phyloP scores from a whole-genome alignment of 306 rosid genomes.

The Cajanus cajan region DNA sequence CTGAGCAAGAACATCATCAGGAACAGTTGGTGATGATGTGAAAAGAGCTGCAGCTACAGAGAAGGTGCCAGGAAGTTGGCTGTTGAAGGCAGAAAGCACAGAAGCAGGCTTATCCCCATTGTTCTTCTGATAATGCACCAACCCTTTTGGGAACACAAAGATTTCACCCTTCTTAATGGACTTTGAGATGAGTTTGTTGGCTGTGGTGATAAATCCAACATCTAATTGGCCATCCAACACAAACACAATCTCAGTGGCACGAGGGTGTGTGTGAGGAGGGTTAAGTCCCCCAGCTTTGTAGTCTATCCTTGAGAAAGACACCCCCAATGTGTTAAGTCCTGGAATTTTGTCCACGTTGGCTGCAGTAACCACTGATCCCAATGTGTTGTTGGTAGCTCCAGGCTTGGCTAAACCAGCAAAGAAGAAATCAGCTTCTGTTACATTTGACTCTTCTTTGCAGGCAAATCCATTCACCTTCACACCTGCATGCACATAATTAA shows the following conservation, averaged over 20 bases:
- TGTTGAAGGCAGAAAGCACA: conserved; percentile 45
- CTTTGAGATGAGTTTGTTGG: conserved; percentile 46
- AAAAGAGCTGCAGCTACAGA: conserved; percentile 46
- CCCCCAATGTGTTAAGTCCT: conserved; percentile 56
- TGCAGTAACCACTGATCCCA: conserved; percentile 45
- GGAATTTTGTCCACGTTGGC: conserved; percentile 55
- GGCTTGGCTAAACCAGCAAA: conserved; percentile 45
- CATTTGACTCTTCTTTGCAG: conserved; percentile 50
- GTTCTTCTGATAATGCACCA: conserved; percentile 52
- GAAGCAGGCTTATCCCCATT: conserved; percentile 43
- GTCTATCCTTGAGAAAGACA: conserved; percentile 53
- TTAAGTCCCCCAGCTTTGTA: conserved; percentile 49
- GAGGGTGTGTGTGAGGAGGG: conserved; percentile 66
- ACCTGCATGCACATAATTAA: conserved; percentile 26
- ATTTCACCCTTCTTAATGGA: conserved; percentile 47
- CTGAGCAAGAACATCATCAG: conserved; percentile 41
- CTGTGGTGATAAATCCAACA: conserved; percentile 49
- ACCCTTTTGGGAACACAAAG: conserved; percentile 52
- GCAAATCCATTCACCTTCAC: conserved; percentile 57
- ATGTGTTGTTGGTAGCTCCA: conserved; percentile 42
- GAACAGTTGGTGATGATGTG: conserved; percentile 40
- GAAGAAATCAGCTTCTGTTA: conserved; percentile 51
- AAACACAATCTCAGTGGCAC: conserved; percentile 53
- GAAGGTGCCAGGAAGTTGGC: conserved; percentile 57
- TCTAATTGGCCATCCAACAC: conserved; percentile 52